Evolutionary conservation across 1,284 basidiomycete genomes (phyloP).

Genomic region (Fomitopsis palustris): DNA sequence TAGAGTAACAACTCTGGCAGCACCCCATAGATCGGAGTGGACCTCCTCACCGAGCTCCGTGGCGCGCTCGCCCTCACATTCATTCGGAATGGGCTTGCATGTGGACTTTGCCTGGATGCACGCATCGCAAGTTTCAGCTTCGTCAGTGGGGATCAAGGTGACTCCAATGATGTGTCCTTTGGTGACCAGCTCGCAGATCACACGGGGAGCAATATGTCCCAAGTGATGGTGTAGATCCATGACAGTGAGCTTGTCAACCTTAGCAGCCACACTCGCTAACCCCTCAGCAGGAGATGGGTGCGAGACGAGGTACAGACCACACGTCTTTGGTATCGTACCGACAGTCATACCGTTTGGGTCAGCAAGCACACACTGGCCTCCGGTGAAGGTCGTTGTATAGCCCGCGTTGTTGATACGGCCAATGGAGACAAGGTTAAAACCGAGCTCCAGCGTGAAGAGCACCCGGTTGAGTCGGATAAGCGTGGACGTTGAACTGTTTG

Average conservation of each 20-base stretch:
- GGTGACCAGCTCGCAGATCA: conserved; percentile 21
- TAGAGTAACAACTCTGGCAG: conserved; percentile 24
- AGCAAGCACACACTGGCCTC: neutral
- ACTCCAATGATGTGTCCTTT: conserved; percentile 29
- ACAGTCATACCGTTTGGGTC: neutral
- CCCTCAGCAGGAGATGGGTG: neutral
- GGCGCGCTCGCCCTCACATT: conserved; percentile 23
- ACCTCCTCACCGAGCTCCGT: conserved; percentile 30
- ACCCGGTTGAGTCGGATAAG: conserved; percentile 25
- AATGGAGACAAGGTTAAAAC: conserved; percentile 31
- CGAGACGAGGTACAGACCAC: neutral
- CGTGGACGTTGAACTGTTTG: conserved; percentile 16
- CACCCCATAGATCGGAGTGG: conserved; percentile 37
- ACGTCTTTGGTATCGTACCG: neutral
- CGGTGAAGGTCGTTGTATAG: conserved; percentile 9
- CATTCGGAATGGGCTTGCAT: conserved; percentile 27
- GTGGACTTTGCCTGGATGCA: conserved; percentile 33
- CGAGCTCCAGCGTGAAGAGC: conserved; percentile 31
- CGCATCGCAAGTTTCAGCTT: conserved; percentile 13
- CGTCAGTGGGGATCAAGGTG: conserved; percentile 12
- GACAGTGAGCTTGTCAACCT: conserved; percentile 5
- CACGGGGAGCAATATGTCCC: conserved; percentile 26
- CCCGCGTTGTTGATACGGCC: conserved; percentile 22
- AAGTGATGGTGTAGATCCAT: conserved; percentile 30
- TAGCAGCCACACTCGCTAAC: neutral